A percentile compares a stretch with the other conserved stretches of the same genome.
phyloP scores from a whole-genome alignment of 306 rosid species.

The Rosa lucieae region DNA sequence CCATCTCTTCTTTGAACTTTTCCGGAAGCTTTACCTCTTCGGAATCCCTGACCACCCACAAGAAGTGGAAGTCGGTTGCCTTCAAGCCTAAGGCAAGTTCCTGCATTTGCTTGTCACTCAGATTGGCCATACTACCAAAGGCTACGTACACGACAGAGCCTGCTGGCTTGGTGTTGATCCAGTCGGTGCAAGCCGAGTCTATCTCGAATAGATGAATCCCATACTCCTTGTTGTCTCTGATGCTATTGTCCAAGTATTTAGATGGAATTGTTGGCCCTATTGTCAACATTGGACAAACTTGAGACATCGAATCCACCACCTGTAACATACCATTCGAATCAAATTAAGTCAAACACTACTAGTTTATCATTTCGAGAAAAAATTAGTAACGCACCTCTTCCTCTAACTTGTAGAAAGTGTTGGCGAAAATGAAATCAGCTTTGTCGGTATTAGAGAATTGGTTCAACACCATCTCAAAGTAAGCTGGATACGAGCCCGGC shows the following conservation, averaged over 20 bases:
- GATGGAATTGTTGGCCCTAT: conserved; percentile 68
- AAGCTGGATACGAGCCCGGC: conserved; percentile 49
- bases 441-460: conserved; percentile 45
- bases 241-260: conserved; percentile 40
- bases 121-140: conserved; percentile 52
- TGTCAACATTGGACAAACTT: conserved; percentile 43
- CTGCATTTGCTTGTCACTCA: conserved; percentile 44
- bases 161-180: conserved; percentile 49
- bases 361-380: not conserved
- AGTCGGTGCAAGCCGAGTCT: conserved; percentile 27
- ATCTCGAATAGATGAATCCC: conserved; percentile 33
- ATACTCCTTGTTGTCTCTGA: conserved; percentile 45
- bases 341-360: not conserved
- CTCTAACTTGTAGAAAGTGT: conserved; percentile 61
- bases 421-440: conserved; percentile 59
- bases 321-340: not conserved
- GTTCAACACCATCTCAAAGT: conserved; percentile 46
- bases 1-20: conserved; percentile 19
- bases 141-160: conserved; percentile 50
- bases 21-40: conserved; percentile 31
- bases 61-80: conserved; percentile 36
- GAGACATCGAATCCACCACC: conserved; percentile 58
- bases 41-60: conserved; percentile 52
- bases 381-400: conserved; percentile 34
- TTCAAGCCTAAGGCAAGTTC: conserved; percentile 47